A percentile compares a stretch with the other conserved stretches of the same genome.
Conservation (phyloP, 441 rosid genomes). For the Codiaeum variegatum region DNA sequence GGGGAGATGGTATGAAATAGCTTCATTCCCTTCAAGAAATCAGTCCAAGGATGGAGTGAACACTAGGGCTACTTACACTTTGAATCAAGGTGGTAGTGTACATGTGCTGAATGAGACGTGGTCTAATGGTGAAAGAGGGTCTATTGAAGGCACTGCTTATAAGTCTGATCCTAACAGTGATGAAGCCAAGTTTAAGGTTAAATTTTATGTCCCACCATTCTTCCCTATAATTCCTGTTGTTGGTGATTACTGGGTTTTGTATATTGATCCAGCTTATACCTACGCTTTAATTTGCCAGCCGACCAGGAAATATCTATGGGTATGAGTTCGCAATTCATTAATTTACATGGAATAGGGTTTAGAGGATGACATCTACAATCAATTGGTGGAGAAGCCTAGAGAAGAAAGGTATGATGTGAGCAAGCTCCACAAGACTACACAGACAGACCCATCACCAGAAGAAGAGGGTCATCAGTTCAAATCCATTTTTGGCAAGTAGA, state of each 20-base stretch:
- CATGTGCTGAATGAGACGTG: constrained; percentile 84
- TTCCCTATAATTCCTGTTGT: constrained; percentile 69
- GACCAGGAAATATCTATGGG: constrained; percentile 76
- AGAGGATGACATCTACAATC: constrained; percentile 63
- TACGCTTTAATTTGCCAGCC: constrained; percentile 75
- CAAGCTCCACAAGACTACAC: constrained; percentile 73
- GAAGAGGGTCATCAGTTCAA: constrained; percentile 47
- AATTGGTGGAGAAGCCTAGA: constrained; percentile 52
- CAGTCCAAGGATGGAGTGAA: constrained; percentile 75
- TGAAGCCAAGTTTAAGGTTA: constrained; percentile 91
- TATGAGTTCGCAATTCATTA: too few relatives aligned
- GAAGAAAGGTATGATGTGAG: constrained; percentile 64
- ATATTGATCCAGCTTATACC: constrained; percentile 55
- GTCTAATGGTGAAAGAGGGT: constrained; percentile 58
- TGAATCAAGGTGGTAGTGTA: constrained; percentile 69
- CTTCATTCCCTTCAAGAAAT: constrained; percentile 70
- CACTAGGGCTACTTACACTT: constrained; percentile 76
- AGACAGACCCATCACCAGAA: constrained; percentile 58
- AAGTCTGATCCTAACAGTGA: constrained; percentile 70
- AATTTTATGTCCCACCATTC: constrained; percentile 83
- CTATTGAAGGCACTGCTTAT: constrained; percentile 67
- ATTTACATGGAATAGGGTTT: too few relatives aligned
- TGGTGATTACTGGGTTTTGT: constrained; percentile 84
- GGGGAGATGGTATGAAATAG: constrained; percentile 97
- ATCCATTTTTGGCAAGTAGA: constrained; percentile 57